phyloP scores from a whole-genome alignment of 495 filamentous ascomycete species.

The Lepidopterella palustris region DNA sequence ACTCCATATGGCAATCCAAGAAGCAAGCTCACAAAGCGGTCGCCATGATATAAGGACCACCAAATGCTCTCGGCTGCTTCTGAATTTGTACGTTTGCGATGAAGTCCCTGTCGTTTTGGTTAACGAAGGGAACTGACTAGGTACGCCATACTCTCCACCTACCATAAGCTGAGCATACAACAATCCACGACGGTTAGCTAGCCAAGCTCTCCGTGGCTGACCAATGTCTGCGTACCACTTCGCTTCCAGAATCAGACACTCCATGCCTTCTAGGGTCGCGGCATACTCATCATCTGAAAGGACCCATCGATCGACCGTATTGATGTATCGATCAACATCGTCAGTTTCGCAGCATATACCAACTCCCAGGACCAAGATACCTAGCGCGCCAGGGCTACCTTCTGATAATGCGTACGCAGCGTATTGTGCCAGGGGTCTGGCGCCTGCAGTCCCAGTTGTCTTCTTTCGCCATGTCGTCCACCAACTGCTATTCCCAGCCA shows the following conservation, averaged over 20 bases:
- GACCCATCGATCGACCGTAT: conserved; percentile 39
- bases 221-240: conserved; percentile 47
- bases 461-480: conserved; percentile 29
- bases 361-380: conserved; percentile 27
- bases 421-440: conserved; percentile 16
- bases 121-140: neutral
- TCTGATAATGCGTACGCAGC: conserved; percentile 17
- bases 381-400: conserved; percentile 27
- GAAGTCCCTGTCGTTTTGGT: conserved; percentile 18
- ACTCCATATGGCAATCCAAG: conserved; percentile 48
- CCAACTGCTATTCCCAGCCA: conserved; percentile 24
- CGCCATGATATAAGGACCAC: conserved; percentile 40
- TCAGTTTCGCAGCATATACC: conserved; percentile 22
- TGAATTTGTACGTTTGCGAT: conserved; percentile 25
- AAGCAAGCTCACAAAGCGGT: conserved; percentile 44
- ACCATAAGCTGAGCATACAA: conserved; percentile 44
- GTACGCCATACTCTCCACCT: neutral
- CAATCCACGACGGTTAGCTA: conserved; percentile 42
- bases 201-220: conserved; percentile 48
- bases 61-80: conserved; percentile 38
- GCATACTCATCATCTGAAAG: conserved; percentile 45
- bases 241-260: conserved; percentile 42
- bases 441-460: conserved; percentile 24
- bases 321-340: conserved; percentile 33
- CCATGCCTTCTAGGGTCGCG: conserved; percentile 46